Percentiles rank a stretch among this genome's conserved stretches.
phyloP scores from a whole-genome alignment of 2,329 filamentous ascomycete species.

The Knufia petricola region DNA sequence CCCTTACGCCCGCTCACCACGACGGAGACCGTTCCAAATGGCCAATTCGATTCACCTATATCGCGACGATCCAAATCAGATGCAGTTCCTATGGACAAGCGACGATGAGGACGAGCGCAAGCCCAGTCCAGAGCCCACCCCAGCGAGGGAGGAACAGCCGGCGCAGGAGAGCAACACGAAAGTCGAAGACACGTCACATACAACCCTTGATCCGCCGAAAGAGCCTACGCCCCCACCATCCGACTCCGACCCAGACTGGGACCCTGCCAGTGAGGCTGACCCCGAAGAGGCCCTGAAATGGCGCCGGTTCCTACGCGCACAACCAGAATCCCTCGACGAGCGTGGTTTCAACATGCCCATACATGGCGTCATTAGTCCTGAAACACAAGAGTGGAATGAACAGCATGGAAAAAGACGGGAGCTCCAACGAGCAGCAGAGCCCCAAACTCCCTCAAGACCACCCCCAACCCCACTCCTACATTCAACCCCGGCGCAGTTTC shows the following conservation, averaged over 20 bases:
- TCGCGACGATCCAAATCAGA: background rate
- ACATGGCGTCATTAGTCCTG: background rate
- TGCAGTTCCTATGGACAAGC: background rate
- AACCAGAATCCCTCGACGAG: background rate
- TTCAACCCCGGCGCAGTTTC: background rate
- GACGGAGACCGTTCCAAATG: background rate
- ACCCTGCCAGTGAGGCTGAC: background rate
- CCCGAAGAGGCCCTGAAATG: background rate
- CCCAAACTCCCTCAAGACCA: constrained; percentile 1
- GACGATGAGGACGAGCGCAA: constrained; percentile 3
- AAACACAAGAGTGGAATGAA: constrained; percentile 5
- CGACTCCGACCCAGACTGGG: background rate
- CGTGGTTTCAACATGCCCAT: constrained; percentile 3
- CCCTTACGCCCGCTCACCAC: background rate
- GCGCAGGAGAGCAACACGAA: background rate
- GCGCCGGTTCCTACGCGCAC: background rate
- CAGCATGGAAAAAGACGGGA: background rate
- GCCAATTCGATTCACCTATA: background rate
- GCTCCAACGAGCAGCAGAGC: background rate
- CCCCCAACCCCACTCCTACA: background rate
- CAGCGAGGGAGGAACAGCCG: background rate
- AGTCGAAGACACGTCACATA: background rate
- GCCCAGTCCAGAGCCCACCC: background rate
- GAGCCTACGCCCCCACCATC: background rate
- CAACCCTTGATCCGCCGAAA: background rate